phyloP scores from a whole-genome alignment of 495 filamentous ascomycete genomes.

The Aspergillus sclerotioniger region DNA sequence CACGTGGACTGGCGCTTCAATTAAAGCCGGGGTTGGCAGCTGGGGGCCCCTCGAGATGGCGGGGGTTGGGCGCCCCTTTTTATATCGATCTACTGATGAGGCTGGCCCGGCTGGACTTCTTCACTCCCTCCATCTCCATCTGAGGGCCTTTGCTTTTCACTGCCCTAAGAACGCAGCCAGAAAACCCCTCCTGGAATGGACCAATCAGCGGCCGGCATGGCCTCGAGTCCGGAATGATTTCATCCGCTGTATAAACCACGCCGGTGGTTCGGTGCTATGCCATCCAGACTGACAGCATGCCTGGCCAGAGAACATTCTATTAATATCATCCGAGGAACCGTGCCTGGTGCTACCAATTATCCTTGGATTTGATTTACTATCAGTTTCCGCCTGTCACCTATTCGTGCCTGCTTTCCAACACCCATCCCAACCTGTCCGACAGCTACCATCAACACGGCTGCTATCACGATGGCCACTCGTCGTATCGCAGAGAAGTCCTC shows the following conservation, averaged over 20 bases:
- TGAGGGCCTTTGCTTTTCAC: background rate
- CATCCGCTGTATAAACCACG: conserved; percentile 5
- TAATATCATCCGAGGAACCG: background rate
- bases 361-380: background rate
- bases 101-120: background rate
- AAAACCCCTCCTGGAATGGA: background rate
- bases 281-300: background rate
- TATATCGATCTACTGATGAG: background rate
- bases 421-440: background rate
- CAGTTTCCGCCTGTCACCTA: background rate
- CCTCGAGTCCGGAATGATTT: background rate
- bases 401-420: background rate
- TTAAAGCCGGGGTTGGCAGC: conserved; percentile 15
- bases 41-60: background rate
- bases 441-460: background rate
- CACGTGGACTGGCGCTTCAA: conserved; percentile 28
- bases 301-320: background rate
- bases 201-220: conserved; percentile 9
- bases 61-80: background rate
- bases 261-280: background rate
- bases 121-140: background rate
- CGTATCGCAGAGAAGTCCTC: conserved; percentile 34
- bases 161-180: background rate
- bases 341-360: background rate
- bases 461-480: conserved; percentile 33